Evolutionary conservation across 345 rosid genomes (phyloP).

Genomic region (Bruguiera sexangula): DNA sequence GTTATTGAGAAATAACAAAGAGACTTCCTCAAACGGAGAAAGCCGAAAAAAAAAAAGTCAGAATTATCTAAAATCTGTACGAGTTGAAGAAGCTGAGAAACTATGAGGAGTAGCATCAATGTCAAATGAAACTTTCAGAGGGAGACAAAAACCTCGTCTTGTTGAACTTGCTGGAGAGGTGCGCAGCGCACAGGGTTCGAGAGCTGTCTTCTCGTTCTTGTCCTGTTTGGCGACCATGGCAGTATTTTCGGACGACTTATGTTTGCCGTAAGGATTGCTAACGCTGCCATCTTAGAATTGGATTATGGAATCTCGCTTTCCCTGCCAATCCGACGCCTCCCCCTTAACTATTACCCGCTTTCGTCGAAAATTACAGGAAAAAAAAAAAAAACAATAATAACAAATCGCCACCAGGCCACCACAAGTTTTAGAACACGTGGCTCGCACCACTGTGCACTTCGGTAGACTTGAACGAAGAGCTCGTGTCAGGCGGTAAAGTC

Average conservation of each 20-base stretch:
- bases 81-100: too few relatives aligned
- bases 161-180: constrained; percentile 35
- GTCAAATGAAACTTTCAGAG: not conserved
- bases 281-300: constrained; percentile 10
- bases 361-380: not conserved
- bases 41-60: too few relatives aligned
- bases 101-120: too few relatives aligned
- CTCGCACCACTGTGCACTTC: too few relatives aligned
- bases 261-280: constrained; percentile 7
- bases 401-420: too few relatives aligned
- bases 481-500: too few relatives aligned
- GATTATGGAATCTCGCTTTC: not conserved
- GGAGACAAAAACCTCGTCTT: constrained; percentile 21
- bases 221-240: constrained; percentile 2
- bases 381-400: not conserved
- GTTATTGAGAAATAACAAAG: too few relatives aligned
- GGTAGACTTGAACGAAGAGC: too few relatives aligned
- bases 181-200: constrained; percentile 41
- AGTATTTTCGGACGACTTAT: constrained; percentile 3
- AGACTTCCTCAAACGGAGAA: too few relatives aligned
- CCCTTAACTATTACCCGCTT: too few relatives aligned
- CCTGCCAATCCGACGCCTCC: not conserved
- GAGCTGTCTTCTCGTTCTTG: constrained; percentile 4
- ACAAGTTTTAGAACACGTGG: too few relatives aligned
- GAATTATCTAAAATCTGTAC: too few relatives aligned